These are phyloP conservation scores for Talaromyces adpressus DNA, from an alignment of 495 filamentous ascomycete species.

Conservation along the genomic window DNA sequence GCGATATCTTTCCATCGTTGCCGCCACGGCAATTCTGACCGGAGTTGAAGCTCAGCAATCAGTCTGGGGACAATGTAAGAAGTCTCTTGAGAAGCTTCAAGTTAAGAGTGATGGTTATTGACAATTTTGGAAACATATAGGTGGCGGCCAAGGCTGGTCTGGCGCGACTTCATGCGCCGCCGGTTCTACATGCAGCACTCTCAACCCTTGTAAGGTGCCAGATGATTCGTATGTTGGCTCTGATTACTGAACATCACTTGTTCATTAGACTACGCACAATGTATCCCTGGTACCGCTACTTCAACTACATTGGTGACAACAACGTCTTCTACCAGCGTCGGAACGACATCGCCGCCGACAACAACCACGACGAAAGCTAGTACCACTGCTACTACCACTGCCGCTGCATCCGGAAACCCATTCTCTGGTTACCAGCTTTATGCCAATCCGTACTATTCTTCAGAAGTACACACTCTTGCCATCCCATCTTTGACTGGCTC, in stretches of 20 bases:
- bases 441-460: conserved; percentile 52
- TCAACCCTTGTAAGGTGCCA: not conserved
- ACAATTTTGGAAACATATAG: not conserved
- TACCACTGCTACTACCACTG: conserved; percentile 14
- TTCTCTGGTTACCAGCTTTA: conserved; percentile 47
- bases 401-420: conserved; percentile 42
- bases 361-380: not conserved
- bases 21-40: not conserved
- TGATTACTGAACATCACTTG: not conserved
- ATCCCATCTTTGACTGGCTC: conserved; percentile 41
- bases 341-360: not conserved
- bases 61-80: conserved; percentile 2
- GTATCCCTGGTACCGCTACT: not conserved
- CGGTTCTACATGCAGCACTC: not conserved
- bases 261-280: conserved; percentile 2
- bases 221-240: not conserved
- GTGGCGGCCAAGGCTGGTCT: not conserved
- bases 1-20: not conserved
- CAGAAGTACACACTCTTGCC: conserved; percentile 43
- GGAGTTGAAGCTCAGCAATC: conserved; percentile 7
- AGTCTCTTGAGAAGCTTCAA: not conserved
- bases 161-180: not conserved
- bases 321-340: not conserved
- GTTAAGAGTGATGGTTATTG: not conserved
- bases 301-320: not conserved